Conservation (phyloP, 2,329 filamentous ascomycete genomes). For the Neofusicoccum laricinum region DNA sequence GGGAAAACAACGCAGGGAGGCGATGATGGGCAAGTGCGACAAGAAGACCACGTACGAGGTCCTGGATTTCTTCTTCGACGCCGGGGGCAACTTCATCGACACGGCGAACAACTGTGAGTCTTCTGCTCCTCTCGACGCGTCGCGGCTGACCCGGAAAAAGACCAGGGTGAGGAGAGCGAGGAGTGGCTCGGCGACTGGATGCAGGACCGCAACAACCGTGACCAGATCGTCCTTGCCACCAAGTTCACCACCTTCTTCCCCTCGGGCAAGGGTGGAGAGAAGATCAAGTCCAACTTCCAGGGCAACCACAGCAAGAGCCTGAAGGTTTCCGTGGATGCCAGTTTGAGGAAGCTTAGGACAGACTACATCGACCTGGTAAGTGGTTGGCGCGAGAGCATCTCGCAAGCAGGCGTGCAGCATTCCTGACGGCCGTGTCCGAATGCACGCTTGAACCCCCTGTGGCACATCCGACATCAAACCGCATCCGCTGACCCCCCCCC, state of each 20-base stretch:
- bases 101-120: slow-evolving; percentile 18
- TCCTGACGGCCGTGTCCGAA: too few relatives aligned
- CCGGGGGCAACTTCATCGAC: slow-evolving; percentile 68
- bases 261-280: slow-evolving; percentile 21
- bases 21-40: slow-evolving; percentile 18
- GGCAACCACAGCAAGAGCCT: slow-evolving; percentile 42
- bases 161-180: slow-evolving; percentile 40
- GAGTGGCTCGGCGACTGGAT: slow-evolving; percentile 46
- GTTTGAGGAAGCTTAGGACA: slow-evolving; percentile 57
- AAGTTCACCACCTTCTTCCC: slow-evolving; percentile 34
- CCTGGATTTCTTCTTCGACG: slow-evolving; percentile 63
- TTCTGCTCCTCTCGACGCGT: too few relatives aligned
- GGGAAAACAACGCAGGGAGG: not conserved
- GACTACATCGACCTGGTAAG: slow-evolving; percentile 60
- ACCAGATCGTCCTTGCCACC: slow-evolving; percentile 42
- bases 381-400: slow-evolving; percentile 20
- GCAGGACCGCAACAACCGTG: slow-evolving; percentile 33
- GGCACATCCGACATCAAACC: too few relatives aligned
- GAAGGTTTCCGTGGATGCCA: slow-evolving; percentile 37
- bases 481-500: too few relatives aligned
- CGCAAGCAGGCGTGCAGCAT: too few relatives aligned
- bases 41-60: slow-evolving; percentile 62
- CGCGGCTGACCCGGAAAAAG: not conserved
- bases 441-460: too few relatives aligned
- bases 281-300: slow-evolving; percentile 37